These are phyloP conservation scores for Fistulifera pelliculosa DNA, from an alignment of 108 stramenopile species.

Conservation along the genomic window DNA sequence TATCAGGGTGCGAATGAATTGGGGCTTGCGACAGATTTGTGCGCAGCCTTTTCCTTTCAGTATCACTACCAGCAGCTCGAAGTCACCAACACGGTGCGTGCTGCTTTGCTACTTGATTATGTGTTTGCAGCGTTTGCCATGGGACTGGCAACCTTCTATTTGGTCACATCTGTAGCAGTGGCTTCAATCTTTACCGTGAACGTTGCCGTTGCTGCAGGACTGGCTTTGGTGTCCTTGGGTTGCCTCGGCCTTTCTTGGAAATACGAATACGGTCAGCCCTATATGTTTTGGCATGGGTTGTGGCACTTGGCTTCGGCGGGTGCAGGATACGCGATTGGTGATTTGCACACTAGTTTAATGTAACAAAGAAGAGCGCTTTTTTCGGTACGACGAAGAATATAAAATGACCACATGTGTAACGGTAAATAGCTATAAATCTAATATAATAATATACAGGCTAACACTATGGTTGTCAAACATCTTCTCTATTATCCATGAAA, in stretches of 20 bases:
- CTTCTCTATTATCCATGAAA: too few relatives aligned
- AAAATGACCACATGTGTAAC: too few relatives aligned
- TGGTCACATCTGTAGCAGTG: constrained; percentile 10
- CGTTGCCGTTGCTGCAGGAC: constrained; percentile 14
- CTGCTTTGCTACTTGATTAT: constrained; percentile 73
- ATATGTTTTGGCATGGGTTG: constrained; percentile 62
- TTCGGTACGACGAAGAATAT: too few relatives aligned
- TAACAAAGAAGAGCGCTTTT: not conserved
- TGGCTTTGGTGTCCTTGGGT: constrained; percentile 31
- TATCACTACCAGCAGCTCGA: constrained; percentile 77
- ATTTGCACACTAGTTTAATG: constrained; percentile 21
- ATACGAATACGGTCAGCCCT: constrained; percentile 47
- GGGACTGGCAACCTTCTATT: constrained; percentile 30
- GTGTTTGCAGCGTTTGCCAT: constrained; percentile 43
- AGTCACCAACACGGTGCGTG: constrained; percentile 41
- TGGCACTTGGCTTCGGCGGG: constrained; percentile 74
- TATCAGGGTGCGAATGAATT: constrained; percentile 51
- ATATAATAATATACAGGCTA: too few relatives aligned
- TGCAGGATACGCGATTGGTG: constrained; percentile 59
- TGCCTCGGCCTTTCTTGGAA: constrained; percentile 58
- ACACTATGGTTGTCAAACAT: too few relatives aligned
- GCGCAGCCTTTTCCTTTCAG: constrained; percentile 52
- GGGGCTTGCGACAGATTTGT: constrained; percentile 52
- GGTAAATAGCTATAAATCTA: too few relatives aligned
- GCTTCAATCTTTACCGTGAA: not conserved